Conservation (phyloP, 495 filamentous ascomycete genomes). For the Hypoxylon lenormandii region DNA sequence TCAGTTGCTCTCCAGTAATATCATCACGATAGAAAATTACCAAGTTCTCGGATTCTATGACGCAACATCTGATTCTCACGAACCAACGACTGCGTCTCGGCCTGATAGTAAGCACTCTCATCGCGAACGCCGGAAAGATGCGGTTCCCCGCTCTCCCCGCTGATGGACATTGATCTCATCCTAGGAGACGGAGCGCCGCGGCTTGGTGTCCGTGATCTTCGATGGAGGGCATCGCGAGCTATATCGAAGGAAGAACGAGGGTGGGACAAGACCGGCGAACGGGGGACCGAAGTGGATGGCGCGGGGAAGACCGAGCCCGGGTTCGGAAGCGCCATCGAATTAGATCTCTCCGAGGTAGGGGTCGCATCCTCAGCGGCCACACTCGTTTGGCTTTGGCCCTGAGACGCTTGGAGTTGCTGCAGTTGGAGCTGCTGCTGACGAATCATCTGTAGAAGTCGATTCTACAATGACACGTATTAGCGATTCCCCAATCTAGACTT, state of each 20-base stretch:
- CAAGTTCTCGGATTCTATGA: slow-evolving; percentile 84
- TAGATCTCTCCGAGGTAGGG: slow-evolving; percentile 73
- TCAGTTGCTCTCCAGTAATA: neutral
- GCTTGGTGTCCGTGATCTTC: slow-evolving; percentile 68
- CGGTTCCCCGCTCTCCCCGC: slow-evolving; percentile 62
- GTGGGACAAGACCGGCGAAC: slow-evolving; percentile 67
- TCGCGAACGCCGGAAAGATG: slow-evolving; percentile 68
- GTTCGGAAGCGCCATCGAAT: slow-evolving; percentile 55
- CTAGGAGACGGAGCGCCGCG: slow-evolving; percentile 66
- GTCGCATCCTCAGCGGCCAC: slow-evolving; percentile 76
- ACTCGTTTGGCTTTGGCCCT: slow-evolving; percentile 59
- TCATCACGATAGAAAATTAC: slow-evolving; percentile 54
- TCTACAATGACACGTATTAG: slow-evolving; percentile 62
- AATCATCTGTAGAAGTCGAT: slow-evolving; percentile 89
- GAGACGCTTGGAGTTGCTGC: slow-evolving; percentile 69
- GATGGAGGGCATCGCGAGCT: slow-evolving; percentile 64
- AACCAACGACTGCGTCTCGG: slow-evolving; percentile 85
- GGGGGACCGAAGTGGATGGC: slow-evolving; percentile 56
- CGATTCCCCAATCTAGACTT: neutral
- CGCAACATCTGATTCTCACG: slow-evolving; percentile 95
- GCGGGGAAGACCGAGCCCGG: slow-evolving; percentile 34
- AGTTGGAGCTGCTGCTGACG: slow-evolving; percentile 86
- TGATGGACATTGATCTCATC: slow-evolving; percentile 66
- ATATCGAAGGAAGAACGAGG: slow-evolving; percentile 69
- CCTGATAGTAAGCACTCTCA: slow-evolving; percentile 89